These are phyloP conservation scores for Actinomucor elegans DNA, from an alignment of 371 early-diverging fungal species.

Conservation along the genomic window DNA sequence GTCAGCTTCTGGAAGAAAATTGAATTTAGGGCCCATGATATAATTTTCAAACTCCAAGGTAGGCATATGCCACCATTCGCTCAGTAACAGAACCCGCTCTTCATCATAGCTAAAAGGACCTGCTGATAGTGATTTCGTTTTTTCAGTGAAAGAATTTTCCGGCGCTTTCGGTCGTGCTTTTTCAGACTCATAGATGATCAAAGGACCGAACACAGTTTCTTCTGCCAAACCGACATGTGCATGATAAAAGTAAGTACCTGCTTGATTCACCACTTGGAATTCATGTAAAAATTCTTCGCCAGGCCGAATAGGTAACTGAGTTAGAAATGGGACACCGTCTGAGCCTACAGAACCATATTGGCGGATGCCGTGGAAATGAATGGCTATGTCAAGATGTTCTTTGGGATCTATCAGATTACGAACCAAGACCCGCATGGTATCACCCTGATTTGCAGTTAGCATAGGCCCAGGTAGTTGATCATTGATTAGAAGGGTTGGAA, in stretches of 20 bases:
- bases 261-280: constrained; percentile 38
- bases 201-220: constrained; percentile 48
- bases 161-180: constrained; percentile 13
- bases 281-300: constrained; percentile 52
- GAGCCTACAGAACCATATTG: constrained; percentile 35
- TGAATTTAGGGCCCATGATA: constrained; percentile 32
- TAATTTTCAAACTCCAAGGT: constrained; percentile 28
- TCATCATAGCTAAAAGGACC: constrained; percentile 39
- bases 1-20: constrained; percentile 37
- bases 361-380: constrained; percentile 51
- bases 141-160: neutral
- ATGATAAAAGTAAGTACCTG: constrained; percentile 63
- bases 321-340: constrained; percentile 64
- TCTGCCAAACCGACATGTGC: constrained; percentile 48
- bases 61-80: constrained; percentile 52
- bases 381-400: constrained; percentile 10
- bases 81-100: constrained; percentile 39
- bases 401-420: constrained; percentile 29
- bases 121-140: neutral
- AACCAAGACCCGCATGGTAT: constrained; percentile 35
- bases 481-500: constrained; percentile 38
- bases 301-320: constrained; percentile 59
- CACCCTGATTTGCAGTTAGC: constrained; percentile 42
- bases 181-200: constrained; percentile 43
- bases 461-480: constrained; percentile 53